Base-by-base conservation (phyloP, 495 filamentous ascomycete genomes). In the Aspergillus panamensis region DNA sequence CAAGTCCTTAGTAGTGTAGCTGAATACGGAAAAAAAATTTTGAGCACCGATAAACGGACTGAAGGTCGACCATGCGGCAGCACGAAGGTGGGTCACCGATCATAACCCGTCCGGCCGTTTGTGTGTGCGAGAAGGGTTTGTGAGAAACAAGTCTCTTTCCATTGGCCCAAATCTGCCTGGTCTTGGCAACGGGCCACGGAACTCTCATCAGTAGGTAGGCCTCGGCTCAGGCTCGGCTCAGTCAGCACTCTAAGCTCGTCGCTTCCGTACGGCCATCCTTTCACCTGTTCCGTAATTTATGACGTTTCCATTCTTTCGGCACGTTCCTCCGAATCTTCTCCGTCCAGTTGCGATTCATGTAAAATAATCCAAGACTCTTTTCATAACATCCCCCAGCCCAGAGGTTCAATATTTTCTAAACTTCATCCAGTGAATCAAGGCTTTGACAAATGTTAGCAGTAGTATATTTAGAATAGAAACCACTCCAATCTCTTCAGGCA, bases 141-240 rank as follows among this genome's bases (percentile, higher is more conserved):
- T 67, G 48, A 65, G 66, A 72, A 74, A 72, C 61, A 58, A 40
- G 51, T 55, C 29, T 54, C 48, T 33, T 37, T 14, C 70, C 40
- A 75, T 77, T 77, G 74, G 74, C 39, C 58, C 39, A 61, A 48
- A 33, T 25, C 32, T n/a, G 48, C 49, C 20, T 64, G 59, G 25
- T 80, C 80, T 50, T 83, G 78, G 61, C 68, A 74, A 33, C 69
- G 71, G 58, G 77, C 73, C 37, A 81, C 77, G 57, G 80, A 74
- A 68, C 84, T 75, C n/a, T 74, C 78, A 64, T 91, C 88, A n/a
- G n/a, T n/a, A n/a, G 54, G 84, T 72, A 48, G 77, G 70, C 72
- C 87, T 91, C 62, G 74, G 74, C 66, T 71, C 62, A 57, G 61
- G 45, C 47, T 72, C 66, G 64, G 70, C 64, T 69, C 66, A 64